phyloP scores from a whole-genome alignment of 2,329 filamentous ascomycete species.

The Stenocarpella maydis region DNA sequence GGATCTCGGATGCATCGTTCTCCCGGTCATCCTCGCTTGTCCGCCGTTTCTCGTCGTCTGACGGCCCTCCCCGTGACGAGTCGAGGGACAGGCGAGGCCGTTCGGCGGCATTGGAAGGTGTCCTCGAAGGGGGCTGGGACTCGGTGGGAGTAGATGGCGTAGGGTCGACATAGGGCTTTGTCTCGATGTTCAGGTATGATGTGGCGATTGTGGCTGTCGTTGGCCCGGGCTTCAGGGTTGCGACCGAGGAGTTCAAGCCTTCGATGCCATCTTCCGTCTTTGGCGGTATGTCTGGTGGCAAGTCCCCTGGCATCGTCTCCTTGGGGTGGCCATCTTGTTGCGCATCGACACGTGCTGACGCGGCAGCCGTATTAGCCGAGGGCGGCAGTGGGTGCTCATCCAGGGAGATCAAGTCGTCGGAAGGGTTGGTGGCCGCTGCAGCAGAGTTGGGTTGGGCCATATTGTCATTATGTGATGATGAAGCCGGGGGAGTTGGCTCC shows the following conservation, averaged over 20 bases:
- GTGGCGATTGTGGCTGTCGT: conserved; percentile 48
- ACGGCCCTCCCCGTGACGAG: conserved; percentile 62
- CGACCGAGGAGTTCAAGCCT: conserved; percentile 54
- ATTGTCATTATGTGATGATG: conserved; percentile 30
- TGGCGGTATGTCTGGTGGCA: conserved; percentile 11
- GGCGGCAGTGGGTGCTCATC: neutral
- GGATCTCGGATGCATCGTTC: conserved; percentile 83
- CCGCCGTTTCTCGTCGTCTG: conserved; percentile 66
- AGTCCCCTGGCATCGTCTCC: neutral
- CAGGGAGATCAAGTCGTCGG: conserved; percentile 31
- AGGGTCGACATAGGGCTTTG: conserved; percentile 62
- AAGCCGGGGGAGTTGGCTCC: conserved; percentile 30
- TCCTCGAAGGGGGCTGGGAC: conserved; percentile 66
- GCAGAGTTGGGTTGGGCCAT: conserved; percentile 12
- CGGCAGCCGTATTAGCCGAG: neutral
- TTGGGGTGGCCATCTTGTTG: conserved; percentile 13
- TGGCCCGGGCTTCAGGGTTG: conserved; percentile 57
- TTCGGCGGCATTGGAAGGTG: conserved; percentile 63
- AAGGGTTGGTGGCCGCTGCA: conserved; percentile 9
- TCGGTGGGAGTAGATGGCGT: conserved; percentile 64
- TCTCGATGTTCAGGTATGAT: conserved; percentile 58
- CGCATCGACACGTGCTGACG: neutral
- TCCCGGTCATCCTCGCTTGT: conserved; percentile 71
- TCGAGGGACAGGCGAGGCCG: conserved; percentile 53
- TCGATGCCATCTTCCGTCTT: conserved; percentile 32